Conservation (phyloP, 768 basidiomycete species). For the Grammothele lineata region DNA sequence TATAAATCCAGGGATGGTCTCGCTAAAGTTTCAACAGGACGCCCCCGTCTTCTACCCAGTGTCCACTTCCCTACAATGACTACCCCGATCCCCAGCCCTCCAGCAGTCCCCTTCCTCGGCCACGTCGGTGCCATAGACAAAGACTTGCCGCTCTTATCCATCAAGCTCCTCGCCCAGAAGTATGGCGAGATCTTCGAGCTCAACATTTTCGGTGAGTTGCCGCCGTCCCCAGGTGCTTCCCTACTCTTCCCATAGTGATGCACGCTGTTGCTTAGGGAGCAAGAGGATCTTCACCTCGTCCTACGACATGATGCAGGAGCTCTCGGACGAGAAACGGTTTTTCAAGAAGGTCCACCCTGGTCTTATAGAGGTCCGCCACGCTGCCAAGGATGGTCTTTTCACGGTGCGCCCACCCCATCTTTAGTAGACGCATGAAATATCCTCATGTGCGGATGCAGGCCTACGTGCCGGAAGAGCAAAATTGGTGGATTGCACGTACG, state of each 20-base stretch:
- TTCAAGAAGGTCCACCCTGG: conserved; percentile 33
- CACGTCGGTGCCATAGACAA: conserved; percentile 32
- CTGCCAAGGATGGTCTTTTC: conserved; percentile 39
- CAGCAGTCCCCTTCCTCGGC: conserved; percentile 37
- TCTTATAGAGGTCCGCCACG: conserved; percentile 32
- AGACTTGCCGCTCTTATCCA: conserved; percentile 32
- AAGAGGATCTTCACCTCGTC: conserved; percentile 10
- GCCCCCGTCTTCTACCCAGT: no score
- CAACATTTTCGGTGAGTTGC: conserved; percentile 29
- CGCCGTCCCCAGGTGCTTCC: not conserved
- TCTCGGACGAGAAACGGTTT: conserved; percentile 40
- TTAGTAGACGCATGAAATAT: no score
- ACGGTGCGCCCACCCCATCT: conserved; percentile 27
- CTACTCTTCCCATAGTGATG: not conserved
- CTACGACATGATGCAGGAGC: conserved; percentile 35
- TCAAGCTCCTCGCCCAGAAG: conserved; percentile 31
- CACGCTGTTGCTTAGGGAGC: not conserved
- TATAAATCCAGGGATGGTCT: no score
- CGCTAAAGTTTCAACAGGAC: no score
- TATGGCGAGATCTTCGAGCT: conserved; percentile 42
- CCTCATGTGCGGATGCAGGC: no score
- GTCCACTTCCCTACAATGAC: no score
- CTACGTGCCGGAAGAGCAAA: conserved; percentile 32
- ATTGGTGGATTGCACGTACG: conserved; percentile 45
- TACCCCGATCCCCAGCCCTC: conserved; percentile 37